These are phyloP conservation scores for Globisporangium cederbergense DNA, from an alignment of 352 stramenopile species.

Conservation along the genomic window DNA sequence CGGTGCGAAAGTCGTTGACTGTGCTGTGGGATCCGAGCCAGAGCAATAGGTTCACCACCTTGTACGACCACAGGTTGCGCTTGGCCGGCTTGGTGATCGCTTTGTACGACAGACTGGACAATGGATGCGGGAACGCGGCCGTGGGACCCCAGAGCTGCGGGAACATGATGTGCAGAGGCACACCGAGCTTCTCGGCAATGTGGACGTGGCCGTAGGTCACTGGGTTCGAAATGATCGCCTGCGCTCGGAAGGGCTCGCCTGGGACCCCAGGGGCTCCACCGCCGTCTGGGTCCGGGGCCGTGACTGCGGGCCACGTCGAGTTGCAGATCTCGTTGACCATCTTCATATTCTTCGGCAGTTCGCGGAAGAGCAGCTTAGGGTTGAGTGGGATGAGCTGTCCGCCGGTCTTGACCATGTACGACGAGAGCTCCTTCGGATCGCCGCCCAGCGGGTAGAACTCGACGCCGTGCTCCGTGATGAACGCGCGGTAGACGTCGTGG, in stretches of 20 bases:
- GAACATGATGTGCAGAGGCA: slow-evolving; percentile 94
- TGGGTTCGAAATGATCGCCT: slow-evolving; percentile 95
- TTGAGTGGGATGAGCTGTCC: slow-evolving; percentile 73
- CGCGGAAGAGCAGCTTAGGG: slow-evolving; percentile 51
- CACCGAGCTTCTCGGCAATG: slow-evolving; percentile 88
- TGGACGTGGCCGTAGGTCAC: slow-evolving; percentile 92
- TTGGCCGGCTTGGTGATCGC: slow-evolving; percentile 62
- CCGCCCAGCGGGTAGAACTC: slow-evolving; percentile 80
- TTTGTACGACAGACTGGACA: slow-evolving; percentile 82
- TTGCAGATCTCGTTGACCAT: slow-evolving; percentile 91
- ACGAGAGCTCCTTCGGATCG: slow-evolving; percentile 70
- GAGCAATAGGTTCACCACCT: slow-evolving; percentile 45
- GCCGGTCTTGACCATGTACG: slow-evolving; percentile 92
- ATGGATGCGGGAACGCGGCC: slow-evolving; percentile 86
- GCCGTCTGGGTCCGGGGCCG: slow-evolving; percentile 72
- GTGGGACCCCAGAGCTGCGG: slow-evolving; percentile 89
- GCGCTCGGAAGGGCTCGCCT: slow-evolving; percentile 69
- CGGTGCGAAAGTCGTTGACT: slow-evolving; percentile 51
- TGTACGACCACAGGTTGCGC: slow-evolving; percentile 52
- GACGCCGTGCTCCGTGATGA: slow-evolving; percentile 66
- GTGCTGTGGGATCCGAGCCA: slow-evolving; percentile 44
- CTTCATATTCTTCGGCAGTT: slow-evolving; percentile 80
- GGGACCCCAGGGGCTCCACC: slow-evolving; percentile 39
- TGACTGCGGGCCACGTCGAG: slow-evolving; percentile 87
- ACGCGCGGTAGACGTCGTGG: slow-evolving; percentile 82